phyloP scores from a whole-genome alignment of 805 yeast species.

The Brettanomyces custersianus region DNA sequence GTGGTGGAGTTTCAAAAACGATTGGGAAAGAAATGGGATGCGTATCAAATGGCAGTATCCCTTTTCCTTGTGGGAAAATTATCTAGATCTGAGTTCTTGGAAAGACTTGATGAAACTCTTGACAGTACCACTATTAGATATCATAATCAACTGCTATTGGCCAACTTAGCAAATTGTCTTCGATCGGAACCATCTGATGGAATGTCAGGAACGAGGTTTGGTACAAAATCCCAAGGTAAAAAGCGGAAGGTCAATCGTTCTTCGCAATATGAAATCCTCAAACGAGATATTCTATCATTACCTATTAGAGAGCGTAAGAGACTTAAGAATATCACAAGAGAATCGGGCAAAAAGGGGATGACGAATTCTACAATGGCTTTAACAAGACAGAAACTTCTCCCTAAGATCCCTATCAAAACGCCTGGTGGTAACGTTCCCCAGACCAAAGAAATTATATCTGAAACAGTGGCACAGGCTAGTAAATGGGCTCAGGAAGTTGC shows the following conservation, averaged over 20 bases:
- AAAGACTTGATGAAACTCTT: conserved; percentile 48
- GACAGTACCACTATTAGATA: conserved; percentile 40
- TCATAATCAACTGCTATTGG: conserved; percentile 77
- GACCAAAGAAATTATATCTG: conserved; percentile 1
- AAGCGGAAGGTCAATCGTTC: conserved; percentile 46
- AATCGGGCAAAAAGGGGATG: conserved; percentile 70
- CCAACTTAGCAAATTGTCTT: conserved; percentile 77
- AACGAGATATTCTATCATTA: conserved; percentile 77
- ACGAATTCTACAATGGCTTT: conserved; percentile 59
- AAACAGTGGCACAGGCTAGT: conserved; percentile 35
- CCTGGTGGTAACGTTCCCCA: background rate
- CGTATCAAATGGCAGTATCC: conserved; percentile 72
- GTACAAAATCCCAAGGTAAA: conserved; percentile 24
- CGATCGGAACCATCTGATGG: conserved; percentile 64
- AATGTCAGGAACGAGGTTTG: conserved; percentile 38
- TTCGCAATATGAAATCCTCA: conserved; percentile 71
- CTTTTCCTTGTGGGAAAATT: conserved; percentile 70
- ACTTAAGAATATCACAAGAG: conserved; percentile 74
- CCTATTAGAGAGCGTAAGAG: conserved; percentile 80
- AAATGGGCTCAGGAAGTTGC: conserved; percentile 91
- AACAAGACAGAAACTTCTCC: conserved; percentile 65
- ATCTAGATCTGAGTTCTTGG: conserved; percentile 64
- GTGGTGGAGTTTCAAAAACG: conserved; percentile 65
- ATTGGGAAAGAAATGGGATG: conserved; percentile 78
- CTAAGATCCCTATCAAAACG: conserved; percentile 64